Evolutionary conservation across 306 rosid genomes (phyloP).

Genomic region (Prunus mume): DNA sequence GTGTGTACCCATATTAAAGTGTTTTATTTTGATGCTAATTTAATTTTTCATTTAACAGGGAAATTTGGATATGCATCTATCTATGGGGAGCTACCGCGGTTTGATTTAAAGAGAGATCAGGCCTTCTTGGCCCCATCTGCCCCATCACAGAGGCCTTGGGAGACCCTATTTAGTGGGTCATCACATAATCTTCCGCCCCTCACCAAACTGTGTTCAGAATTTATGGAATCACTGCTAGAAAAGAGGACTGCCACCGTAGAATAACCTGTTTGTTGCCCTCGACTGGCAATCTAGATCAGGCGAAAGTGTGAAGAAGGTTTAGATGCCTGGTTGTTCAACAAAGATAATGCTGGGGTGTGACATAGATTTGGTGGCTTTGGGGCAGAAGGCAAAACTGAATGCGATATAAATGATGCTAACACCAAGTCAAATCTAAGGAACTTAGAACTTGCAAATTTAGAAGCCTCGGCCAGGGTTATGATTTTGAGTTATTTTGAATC

Average conservation of each 20-base stretch:
- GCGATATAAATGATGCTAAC: background rate
- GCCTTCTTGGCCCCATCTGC: constrained; percentile 34
- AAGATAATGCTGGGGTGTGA: background rate
- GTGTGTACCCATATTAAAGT: background rate
- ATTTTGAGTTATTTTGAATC: background rate
- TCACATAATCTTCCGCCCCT: constrained; percentile 82
- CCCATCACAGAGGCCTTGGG: constrained; percentile 87
- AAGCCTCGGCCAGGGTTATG: background rate
- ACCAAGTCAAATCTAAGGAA: background rate
- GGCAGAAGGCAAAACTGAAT: background rate
- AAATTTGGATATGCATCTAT: constrained; percentile 65
- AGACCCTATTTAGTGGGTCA: constrained; percentile 72
- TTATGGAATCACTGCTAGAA: constrained; percentile 72
- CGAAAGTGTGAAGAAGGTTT: background rate
- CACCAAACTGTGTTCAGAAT: constrained; percentile 70
- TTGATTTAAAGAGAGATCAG: constrained; percentile 46
- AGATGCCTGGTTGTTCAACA: background rate
- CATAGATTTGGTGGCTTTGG: background rate
- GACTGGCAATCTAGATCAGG: background rate
- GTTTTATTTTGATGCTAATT: background rate
- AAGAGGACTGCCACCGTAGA: constrained; percentile 47
- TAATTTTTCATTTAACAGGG: constrained; percentile 40
- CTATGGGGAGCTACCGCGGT: constrained; percentile 69
- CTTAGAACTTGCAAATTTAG: background rate
- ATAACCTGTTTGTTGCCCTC: constrained; percentile 27